Conservation (phyloP, 1,139 yeast genomes). For the Suhomyces coccinellae region DNA sequence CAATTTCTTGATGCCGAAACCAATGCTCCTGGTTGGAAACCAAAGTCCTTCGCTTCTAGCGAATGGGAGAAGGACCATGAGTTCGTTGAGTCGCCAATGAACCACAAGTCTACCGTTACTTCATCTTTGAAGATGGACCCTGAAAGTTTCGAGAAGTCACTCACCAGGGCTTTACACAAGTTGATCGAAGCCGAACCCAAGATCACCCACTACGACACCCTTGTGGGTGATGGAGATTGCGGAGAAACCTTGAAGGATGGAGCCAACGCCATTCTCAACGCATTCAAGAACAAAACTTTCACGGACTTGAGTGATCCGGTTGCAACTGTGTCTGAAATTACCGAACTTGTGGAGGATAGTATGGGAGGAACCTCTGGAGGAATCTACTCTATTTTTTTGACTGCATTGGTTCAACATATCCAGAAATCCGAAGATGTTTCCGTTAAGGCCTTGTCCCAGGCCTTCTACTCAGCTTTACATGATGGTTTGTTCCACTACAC, state of each 20-base stretch:
- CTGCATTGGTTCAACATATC: conserved; percentile 53
- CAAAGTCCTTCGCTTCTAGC: conserved; percentile 29
- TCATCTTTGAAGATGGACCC: conserved; percentile 47
- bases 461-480: conserved; percentile 50
- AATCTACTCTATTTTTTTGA: conserved; percentile 76
- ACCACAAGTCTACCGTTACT: conserved; percentile 23
- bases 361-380: conserved; percentile 99
- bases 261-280: conserved; percentile 66
- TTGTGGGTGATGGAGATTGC: conserved; percentile 97
- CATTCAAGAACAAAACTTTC: conserved; percentile 36
- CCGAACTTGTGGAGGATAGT: conserved; percentile 71
- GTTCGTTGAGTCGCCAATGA: conserved; percentile 36
- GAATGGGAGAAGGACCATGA: conserved; percentile 26
- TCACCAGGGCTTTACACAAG: conserved; percentile 52
- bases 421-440: conserved; percentile 32
- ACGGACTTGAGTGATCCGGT: conserved; percentile 52
- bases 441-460: conserved; percentile 24
- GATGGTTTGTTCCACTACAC: conserved; percentile 76
- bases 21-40: conserved; percentile 82
- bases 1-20: conserved; percentile 66
- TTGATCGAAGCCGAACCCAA: conserved; percentile 66
- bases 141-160: conserved; percentile 33
- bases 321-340: conserved; percentile 49
- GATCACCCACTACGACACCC: conserved; percentile 80
- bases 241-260: conserved; percentile 89